Evolutionary conservation across 495 filamentous ascomycete genomes (phyloP).

Genomic region (Oidiodendron maius): DNA sequence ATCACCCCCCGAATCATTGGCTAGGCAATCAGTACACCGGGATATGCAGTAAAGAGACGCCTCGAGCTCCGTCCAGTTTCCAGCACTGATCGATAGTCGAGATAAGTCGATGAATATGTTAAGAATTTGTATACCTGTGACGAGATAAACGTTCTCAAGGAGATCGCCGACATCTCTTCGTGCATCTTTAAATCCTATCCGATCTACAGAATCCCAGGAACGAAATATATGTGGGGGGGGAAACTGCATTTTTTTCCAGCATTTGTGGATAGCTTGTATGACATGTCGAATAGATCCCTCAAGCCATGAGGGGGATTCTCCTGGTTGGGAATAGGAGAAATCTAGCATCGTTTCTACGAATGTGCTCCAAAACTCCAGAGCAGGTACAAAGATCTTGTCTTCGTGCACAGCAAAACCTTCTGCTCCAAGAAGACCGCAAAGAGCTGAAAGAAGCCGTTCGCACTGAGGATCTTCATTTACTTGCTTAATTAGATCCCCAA

Average conservation of each 20-base stretch:
- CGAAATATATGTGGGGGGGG: constrained; percentile 42
- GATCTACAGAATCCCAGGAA: constrained; percentile 68
- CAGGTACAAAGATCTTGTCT: constrained; percentile 67
- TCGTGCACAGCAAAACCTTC: constrained; percentile 72
- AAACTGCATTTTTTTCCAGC: constrained; percentile 57
- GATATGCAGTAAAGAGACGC: constrained; percentile 74
- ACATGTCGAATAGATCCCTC: constrained; percentile 30
- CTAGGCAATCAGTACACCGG: constrained; percentile 66
- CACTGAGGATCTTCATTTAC: constrained; percentile 31
- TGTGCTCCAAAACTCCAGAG: constrained; percentile 80
- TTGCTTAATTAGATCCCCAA: constrained; percentile 40
- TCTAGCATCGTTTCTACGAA: constrained; percentile 55
- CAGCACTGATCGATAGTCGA: constrained; percentile 47
- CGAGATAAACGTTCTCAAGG: constrained; percentile 66
- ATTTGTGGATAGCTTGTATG: constrained; percentile 51
- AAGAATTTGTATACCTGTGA: constrained; percentile 63
- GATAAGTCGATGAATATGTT: constrained; percentile 63
- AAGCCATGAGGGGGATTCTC: constrained; percentile 27
- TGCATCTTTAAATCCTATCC: constrained; percentile 66
- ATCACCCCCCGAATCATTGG: constrained; percentile 61
- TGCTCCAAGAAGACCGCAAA: constrained; percentile 60
- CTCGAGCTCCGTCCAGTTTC: constrained; percentile 74
- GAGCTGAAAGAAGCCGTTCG: constrained; percentile 40
- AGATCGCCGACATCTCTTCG: constrained; percentile 79
- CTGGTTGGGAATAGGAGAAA: constrained; percentile 27